Percentiles rank a stretch among this genome's conserved stretches.
These are phyloP conservation scores for Misopates orontium DNA, from an alignment of 257 asterid species.

Conservation along the genomic window DNA sequence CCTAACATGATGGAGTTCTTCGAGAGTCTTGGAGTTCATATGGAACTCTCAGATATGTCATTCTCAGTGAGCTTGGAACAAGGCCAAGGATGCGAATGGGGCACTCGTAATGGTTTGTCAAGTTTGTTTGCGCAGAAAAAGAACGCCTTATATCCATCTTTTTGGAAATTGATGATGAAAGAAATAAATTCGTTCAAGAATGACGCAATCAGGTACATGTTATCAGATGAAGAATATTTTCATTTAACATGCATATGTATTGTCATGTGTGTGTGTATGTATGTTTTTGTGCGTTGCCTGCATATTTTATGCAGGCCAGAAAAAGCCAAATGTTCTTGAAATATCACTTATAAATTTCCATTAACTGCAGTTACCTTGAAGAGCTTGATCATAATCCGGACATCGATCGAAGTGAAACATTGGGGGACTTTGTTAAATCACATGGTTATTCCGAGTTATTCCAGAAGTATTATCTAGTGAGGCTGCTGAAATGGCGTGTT, in stretches of 20 bases:
- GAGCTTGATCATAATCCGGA: slow-evolving; percentile 75
- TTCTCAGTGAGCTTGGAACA: slow-evolving; percentile 88
- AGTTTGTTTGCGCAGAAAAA: slow-evolving; percentile 85
- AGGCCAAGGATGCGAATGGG: slow-evolving; percentile 90
- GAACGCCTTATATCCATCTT: slow-evolving; percentile 64
- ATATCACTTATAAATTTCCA: no score
- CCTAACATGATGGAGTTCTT: slow-evolving; percentile 98
- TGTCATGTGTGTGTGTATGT: no score
- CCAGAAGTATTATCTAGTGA: slow-evolving; percentile 90
- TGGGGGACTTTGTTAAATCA: slow-evolving; percentile 68
- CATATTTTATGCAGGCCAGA: no score
- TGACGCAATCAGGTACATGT: slow-evolving; percentile 58
- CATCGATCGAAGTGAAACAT: slow-evolving; percentile 68
- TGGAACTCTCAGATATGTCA: slow-evolving; percentile 96
- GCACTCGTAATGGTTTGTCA: slow-evolving; percentile 64
- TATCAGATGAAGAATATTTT: no score
- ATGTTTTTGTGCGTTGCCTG: no score
- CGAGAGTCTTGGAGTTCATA: slow-evolving; percentile 81
- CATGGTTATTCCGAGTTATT: slow-evolving; percentile 79
- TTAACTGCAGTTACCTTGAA: slow-evolving; percentile 68
- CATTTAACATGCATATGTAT: no score
- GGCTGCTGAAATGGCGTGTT: slow-evolving; percentile 21
- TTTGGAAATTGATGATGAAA: slow-evolving; percentile 80
- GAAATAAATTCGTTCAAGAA: slow-evolving; percentile 80
- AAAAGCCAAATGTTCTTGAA: no score